Percentiles rank a stretch among this genome's conserved stretches.
These are phyloP conservation scores for Penicillium samsonianum DNA, from an alignment of 495 filamentous ascomycete species.

Conservation along the genomic window DNA sequence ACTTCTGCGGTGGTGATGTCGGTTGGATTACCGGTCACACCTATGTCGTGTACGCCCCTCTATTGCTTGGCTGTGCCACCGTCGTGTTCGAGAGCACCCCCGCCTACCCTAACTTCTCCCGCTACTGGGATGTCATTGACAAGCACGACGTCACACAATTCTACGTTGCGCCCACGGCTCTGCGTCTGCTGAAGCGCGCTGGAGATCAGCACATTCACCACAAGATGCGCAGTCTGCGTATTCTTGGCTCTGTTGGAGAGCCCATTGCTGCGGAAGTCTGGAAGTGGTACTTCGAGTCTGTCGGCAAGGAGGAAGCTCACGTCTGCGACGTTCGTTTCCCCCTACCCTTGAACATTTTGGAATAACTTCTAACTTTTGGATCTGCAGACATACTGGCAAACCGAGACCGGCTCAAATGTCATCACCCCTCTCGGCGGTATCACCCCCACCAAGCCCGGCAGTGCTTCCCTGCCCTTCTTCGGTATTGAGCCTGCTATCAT, in stretches of 20 bases:
- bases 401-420: constrained; percentile 95
- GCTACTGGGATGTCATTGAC: constrained; percentile 98
- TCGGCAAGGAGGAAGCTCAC: constrained; percentile 91
- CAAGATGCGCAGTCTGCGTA: constrained; percentile 83
- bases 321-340: constrained; percentile 80
- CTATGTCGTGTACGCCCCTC: constrained; percentile 95
- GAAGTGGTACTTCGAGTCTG: constrained; percentile 99
- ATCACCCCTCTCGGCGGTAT: constrained; percentile 59
- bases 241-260: constrained; percentile 96
- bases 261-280: constrained; percentile 98
- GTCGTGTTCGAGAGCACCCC: constrained; percentile 99
- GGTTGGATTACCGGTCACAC: constrained; percentile 99
- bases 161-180: constrained; percentile 94
- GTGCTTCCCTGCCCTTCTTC: constrained; percentile 75
- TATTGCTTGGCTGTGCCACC: constrained; percentile 88
- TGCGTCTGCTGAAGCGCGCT: constrained; percentile 91
- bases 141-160: constrained; percentile 96
- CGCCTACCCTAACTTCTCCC: constrained; percentile 94
- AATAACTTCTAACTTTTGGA: constrained; percentile 7
- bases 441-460: constrained; percentile 59
- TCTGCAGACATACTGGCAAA: constrained; percentile 97
- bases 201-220: constrained; percentile 88
- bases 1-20: constrained; percentile 98
- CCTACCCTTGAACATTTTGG: background rate
- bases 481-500: constrained; percentile 98